Percentiles rank a stretch among this genome's conserved stretches.
Evolutionary conservation across 495 filamentous ascomycete species (phyloP).

Genomic region (Aspergillus diversus): DNA sequence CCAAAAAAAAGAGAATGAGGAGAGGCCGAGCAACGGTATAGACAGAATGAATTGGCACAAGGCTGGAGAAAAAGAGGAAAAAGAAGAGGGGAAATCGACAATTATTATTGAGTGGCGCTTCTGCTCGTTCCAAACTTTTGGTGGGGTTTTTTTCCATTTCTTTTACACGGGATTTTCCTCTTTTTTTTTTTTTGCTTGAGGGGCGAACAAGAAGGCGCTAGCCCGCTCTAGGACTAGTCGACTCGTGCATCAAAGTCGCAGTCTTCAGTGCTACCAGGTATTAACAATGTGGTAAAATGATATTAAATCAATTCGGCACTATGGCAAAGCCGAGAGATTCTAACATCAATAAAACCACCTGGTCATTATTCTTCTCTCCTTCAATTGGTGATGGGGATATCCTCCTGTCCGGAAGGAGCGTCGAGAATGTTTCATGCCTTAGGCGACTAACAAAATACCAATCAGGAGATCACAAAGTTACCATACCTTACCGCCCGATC

Average conservation of each 20-base stretch:
- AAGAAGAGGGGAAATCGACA: constrained; percentile 44
- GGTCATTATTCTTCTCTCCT: background rate
- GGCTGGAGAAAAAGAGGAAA: constrained; percentile 27
- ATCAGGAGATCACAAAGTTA: background rate
- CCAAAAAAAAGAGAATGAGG: constrained; percentile 36
- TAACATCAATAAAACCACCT: background rate
- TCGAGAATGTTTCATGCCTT: background rate
- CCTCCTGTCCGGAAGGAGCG: background rate
- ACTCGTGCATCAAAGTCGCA: constrained; percentile 14
- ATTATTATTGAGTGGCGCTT: constrained; percentile 45
- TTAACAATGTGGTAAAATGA: too few relatives aligned
- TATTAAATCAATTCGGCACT: too few relatives aligned
- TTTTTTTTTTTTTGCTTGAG: constrained; percentile 22
- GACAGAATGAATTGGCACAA: constrained; percentile 17
- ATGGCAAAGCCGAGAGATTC: background rate
- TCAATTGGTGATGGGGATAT: background rate
- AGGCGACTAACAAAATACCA: constrained; percentile 3
- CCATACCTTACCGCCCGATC: constrained; percentile 12
- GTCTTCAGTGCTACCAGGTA: too few relatives aligned
- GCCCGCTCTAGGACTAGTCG: constrained; percentile 18
- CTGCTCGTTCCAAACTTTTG: constrained; percentile 17
- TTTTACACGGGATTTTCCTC: constrained; percentile 23
- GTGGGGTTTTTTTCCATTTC: constrained; percentile 38
- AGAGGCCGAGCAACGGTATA: constrained; percentile 31
- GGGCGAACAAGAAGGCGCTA: constrained; percentile 27